Conservation (phyloP, 306 rosid genomes). For the Aeschynomene evenia region DNA sequence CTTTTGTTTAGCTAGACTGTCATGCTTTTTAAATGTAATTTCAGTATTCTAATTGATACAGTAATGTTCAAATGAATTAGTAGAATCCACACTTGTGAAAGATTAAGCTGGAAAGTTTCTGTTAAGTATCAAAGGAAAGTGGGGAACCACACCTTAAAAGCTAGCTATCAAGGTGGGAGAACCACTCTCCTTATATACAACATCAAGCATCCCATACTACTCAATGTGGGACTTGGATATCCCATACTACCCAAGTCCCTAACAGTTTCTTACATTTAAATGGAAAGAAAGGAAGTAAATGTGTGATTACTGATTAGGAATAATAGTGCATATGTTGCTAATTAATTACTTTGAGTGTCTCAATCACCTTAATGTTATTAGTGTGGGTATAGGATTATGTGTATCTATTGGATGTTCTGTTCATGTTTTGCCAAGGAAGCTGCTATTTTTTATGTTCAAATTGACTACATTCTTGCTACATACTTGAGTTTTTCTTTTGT, state of each 20-base stretch:
- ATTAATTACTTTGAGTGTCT: background rate
- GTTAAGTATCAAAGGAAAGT: too few species aligned
- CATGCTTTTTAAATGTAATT: background rate
- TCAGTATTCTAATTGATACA: background rate
- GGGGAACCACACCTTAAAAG: too few species aligned
- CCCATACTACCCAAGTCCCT: too few species aligned
- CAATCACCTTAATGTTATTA: background rate
- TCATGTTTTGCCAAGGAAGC: background rate
- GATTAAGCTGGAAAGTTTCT: background rate
- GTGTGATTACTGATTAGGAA: too few species aligned
- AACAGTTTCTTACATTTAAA: background rate
- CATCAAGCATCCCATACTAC: too few species aligned
- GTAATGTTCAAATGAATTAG: background rate
- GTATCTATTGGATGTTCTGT: background rate
- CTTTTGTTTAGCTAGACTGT: background rate
- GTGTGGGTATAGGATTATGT: background rate
- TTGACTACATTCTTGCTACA: background rate
- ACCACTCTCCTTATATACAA: too few species aligned
- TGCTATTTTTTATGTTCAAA: background rate
- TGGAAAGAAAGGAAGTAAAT: background rate
- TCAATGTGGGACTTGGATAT: too few species aligned
- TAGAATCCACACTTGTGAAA: background rate
- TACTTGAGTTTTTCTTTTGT: background rate
- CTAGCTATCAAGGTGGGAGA: too few species aligned
- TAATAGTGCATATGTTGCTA: background rate